Base-by-base conservation (phyloP, 495 filamentous ascomycete species). In the Hapsidospora chrysogenum region DNA sequence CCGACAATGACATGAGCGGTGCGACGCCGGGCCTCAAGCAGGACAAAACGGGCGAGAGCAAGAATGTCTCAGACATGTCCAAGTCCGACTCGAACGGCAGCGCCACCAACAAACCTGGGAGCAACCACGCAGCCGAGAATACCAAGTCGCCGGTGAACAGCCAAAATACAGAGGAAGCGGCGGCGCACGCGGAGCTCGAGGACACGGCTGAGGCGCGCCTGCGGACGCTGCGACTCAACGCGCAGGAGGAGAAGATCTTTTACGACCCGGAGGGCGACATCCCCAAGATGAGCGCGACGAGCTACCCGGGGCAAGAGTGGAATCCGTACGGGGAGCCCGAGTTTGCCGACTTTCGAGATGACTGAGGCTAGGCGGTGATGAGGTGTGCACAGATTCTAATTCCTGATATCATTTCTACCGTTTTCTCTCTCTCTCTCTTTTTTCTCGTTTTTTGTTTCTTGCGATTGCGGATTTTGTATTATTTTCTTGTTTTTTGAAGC, bases 291-390 rank as follows among this genome's bases (percentile, higher is more conserved):
- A 78, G 64, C 28, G 75, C 78, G 6, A 85, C 81, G 9, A 72
- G 75, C 18, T 87, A 84, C 48, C 81, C 81, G 2, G 81, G 80
- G 1, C 79, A 85, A 59, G 80, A 83, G 54, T 86, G 81, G 81
- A 73, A 72, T 50, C 80, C 80, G 11, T 70, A 66, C 40, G 61
- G 47, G 7, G 47, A 43, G 28, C 31, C 23, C 9, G 25, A 35
- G 11, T 36, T 27, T 28, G 21, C 13, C 8, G 36, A 41, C 39
- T 10, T 43, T 44, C 31, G 46, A 42, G 8, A 50, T 35, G 29
- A 46, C 29, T 40, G 46, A 54, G 29, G 44, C 23, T 26, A n/a
- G n/a, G n/a, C n/a, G n/a, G n/a, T n/a, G n/a, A n/a, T n/a, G n/a
- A n/a, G n/a, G n/a, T n/a, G n/a, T n/a, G n/a, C n/a, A n/a, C n/a